Evolutionary conservation across 2,329 filamentous ascomycete species (phyloP), one percentile per base, ranked within the genome.

Genomic region (Colletotrichum neosansevieriae): DNA sequence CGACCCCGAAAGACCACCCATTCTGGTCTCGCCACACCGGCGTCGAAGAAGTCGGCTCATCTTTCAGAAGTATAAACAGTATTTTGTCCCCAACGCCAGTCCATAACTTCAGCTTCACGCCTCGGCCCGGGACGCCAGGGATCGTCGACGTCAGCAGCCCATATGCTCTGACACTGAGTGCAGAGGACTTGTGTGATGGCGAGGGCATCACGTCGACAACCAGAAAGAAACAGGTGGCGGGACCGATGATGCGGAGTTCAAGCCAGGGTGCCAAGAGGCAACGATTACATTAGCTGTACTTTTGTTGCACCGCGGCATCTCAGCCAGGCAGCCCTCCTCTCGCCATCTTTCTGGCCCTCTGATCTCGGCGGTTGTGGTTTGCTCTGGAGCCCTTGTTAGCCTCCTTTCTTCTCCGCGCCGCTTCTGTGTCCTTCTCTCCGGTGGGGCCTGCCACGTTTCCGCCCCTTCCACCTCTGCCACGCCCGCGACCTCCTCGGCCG

Each of bases 301-400:
- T 38, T 6, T 13, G 36, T 17, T 13, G 21, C 10, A 4, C 7
- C 15, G 24, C 1, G 50, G 54, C 17, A 4, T 9, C 24, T 70
- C 54, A 81, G 12, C 77, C 78, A 12, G 77, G 72, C 49, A 82
- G 78, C 1, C 80, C 80, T 17, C 80, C 81, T 29, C 88, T 83
- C 13, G 86, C 86, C 87, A 91, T 89, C 80, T 92, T 92, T 75
- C 79, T 88, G 12, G 89, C 88, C 40, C 88, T 82, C 68, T 86
- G 86, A 75, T 97, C 92, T 57, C 94, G 87, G 29, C 94, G 88
- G 78, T 94, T 96, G 77, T 97, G 94, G 76, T 97, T 97, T 36
- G 93, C 94, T 69, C 91, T 85, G 21, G 91, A 92, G 3, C 90
- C 86, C 78, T 97, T 97, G 73, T 90, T 92, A 29, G 92, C 89